Percentiles rank a stretch among this genome's conserved stretches.
Conservation (phyloP, 768 basidiomycete species). For the Galerina sulciceps region DNA sequence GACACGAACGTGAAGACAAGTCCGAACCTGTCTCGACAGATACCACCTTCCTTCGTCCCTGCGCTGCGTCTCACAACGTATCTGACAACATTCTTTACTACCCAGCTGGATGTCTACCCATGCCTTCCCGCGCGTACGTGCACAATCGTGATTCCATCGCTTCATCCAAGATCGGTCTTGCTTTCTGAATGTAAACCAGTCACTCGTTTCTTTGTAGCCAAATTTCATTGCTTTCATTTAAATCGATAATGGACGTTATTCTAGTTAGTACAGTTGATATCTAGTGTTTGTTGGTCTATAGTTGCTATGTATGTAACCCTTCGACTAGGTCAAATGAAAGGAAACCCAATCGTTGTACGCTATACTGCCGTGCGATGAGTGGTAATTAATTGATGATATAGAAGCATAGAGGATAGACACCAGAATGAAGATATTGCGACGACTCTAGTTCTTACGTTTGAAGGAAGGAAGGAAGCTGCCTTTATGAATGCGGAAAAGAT, state of each 20-base stretch:
- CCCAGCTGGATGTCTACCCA: neutral
- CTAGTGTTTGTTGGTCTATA: no score
- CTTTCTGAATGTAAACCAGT: neutral
- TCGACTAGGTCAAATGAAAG: no score
- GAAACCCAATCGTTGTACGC: no score
- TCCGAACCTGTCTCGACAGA: neutral
- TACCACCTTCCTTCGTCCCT: neutral
- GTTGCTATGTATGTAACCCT: no score
- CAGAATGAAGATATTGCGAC: no score
- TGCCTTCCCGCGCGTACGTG: neutral
- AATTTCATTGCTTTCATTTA: neutral
- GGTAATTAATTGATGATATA: neutral
- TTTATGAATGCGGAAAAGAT: slow-evolving; percentile 52
- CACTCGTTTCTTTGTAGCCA: neutral
- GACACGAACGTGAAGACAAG: neutral
- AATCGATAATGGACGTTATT: no score
- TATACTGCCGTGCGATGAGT: neutral
- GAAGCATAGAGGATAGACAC: neutral
- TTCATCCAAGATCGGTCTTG: slow-evolving; percentile 8
- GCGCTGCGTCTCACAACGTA: neutral
- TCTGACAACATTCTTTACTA: neutral
- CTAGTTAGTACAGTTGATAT: no score
- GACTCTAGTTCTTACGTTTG: slow-evolving; percentile 22
- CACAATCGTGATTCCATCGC: neutral
- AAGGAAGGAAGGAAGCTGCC: slow-evolving; percentile 34